phyloP scores from a whole-genome alignment of 1,139 yeast species.

The Tardiomyces depauwii region DNA sequence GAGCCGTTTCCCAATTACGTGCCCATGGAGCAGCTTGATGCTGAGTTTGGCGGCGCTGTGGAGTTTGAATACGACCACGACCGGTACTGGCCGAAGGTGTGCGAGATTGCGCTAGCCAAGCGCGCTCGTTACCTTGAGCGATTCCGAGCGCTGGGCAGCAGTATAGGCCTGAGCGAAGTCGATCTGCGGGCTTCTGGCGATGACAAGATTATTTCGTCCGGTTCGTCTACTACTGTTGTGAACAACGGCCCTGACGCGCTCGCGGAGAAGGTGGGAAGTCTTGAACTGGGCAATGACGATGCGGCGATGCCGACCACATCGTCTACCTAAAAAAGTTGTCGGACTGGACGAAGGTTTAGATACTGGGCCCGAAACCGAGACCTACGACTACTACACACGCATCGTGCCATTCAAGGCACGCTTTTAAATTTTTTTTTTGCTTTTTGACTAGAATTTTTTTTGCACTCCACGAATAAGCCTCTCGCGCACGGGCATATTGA shows the following conservation, averaged over 20 bases:
- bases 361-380: no score
- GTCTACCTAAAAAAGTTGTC: no score
- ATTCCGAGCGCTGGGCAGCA: slow-evolving; percentile 55
- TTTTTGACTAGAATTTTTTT: no score
- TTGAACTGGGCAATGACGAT: neutral
- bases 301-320: neutral
- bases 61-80: slow-evolving; percentile 76
- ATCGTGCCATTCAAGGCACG: no score
- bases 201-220: neutral
- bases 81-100: slow-evolving; percentile 68
- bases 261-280: neutral
- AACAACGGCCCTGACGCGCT: neutral
- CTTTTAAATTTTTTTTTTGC: no score
- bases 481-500: no score
- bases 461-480: no score
- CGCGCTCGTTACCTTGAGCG: slow-evolving; percentile 46
- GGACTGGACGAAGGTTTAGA: no score
- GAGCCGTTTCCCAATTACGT: slow-evolving; percentile 80
- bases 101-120: slow-evolving; percentile 45
- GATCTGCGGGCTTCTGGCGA: slow-evolving; percentile 42
- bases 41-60: slow-evolving; percentile 71
- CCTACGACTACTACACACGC: no score
- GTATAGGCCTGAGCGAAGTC: slow-evolving; percentile 70
- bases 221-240: neutral
- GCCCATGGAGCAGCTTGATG: slow-evolving; percentile 69